Evolutionary conservation across 768 basidiomycete genomes (phyloP), one percentile per base, ranked within the genome.

Genomic region (Tulasnella calospora): DNA sequence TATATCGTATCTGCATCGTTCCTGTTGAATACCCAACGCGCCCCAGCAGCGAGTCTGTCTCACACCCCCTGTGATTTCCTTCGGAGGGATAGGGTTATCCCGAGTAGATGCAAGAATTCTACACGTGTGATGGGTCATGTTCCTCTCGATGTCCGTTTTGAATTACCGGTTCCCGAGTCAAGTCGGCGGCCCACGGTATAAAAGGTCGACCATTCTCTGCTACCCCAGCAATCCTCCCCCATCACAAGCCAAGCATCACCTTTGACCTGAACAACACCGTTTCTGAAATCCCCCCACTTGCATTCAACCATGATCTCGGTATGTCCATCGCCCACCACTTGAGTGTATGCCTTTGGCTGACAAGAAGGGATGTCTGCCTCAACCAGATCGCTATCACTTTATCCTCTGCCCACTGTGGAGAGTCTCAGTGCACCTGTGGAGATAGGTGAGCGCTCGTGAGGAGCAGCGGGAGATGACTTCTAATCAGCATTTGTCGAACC

Each of bases 401-500:
- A 81, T 86, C 87, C 83, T 82, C 87, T 74, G 81, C 81, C 79
- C 82, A 80, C 84, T 91, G 90, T 82, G 89, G 89, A 83, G 85
- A 81, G 81, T 80, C 74, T 81, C 80, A 80, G 74, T 91, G 90
- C 87, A 86, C 79, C 82, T 90, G 90, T 83, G 89, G 90, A 80
- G 85, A 82, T 19, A 83, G 71, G 90, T 89, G 79, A 78, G 84
- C 82, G 46, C 17, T 55, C 69, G 17, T 15, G 33, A 30, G 74
- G 40, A 5, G 57, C 19, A 40, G 27, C 5, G 30, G 17, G 27
- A n/a, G 30, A 12, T 6, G 51, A 4, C 21, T 44, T 51, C 47
- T 47, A 46, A 40, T 71, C 47, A 70, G 33, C 76, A n/a, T 70
- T 38, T 44, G 7, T 33, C 51, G 55, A 27, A 27, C 57, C 47